phyloP scores from a whole-genome alignment of 2,329 filamentous ascomycete genomes.

The Aspergillus felis region DNA sequence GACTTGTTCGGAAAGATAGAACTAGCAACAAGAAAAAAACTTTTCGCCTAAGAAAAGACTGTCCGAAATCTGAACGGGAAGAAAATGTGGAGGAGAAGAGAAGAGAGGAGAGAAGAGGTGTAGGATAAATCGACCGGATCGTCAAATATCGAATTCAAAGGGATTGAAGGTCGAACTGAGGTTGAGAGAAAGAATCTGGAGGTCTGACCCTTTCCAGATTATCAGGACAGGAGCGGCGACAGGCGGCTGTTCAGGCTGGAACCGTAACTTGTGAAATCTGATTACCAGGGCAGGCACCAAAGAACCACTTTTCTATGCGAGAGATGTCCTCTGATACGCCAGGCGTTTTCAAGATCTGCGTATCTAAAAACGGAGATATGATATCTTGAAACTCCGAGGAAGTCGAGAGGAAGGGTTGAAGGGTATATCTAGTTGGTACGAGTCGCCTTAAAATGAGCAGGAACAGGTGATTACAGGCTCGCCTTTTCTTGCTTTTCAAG shows the following conservation, averaged over 20 bases:
- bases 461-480: not conserved
- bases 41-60: not conserved
- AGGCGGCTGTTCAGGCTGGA: not conserved
- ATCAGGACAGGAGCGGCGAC: conserved; percentile 6
- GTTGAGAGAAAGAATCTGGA: conserved; percentile 14
- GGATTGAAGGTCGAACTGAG: conserved; percentile 10
- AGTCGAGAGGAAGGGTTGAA: not conserved
- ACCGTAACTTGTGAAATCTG: conserved; percentile 3
- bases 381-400: conserved; percentile 10
- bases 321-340: conserved; percentile 4
- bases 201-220: not conserved
- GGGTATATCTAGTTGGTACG: not conserved
- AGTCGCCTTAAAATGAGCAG: not conserved
- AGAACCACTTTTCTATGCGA: not conserved
- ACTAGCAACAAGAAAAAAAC: not conserved
- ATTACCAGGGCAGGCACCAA: conserved; percentile 8
- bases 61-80: not conserved
- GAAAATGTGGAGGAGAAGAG: conserved; percentile 7
- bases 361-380: conserved; percentile 18
- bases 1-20: conserved; percentile 2
- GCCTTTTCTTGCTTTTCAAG: conserved; percentile 7
- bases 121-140: conserved; percentile 4
- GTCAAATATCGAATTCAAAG: conserved; percentile 4
- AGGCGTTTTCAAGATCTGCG: conserved; percentile 9
- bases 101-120: conserved; percentile 9